Evolutionary conservation across 2,329 filamentous ascomycete species (phyloP), one percentile per base, ranked within the genome.

Genomic region (Trichoderma pleuroti): DNA sequence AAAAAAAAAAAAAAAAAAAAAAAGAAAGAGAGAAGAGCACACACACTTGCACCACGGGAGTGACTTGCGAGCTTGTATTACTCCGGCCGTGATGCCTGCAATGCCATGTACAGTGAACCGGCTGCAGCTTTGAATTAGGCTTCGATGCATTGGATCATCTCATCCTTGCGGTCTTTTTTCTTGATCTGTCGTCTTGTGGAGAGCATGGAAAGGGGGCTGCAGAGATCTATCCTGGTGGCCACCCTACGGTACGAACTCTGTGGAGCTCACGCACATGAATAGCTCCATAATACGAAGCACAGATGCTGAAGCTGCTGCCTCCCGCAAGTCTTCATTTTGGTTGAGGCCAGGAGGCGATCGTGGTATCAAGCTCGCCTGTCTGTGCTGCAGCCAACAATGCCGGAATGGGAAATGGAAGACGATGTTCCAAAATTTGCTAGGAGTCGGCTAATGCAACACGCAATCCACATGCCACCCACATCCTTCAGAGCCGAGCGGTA

Each of bases 261-360:
- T 68, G 65, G 65, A 68, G 65, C 49, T 36, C 54, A 21, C 24
- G 34, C 65, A 56, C 65, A 68, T 52, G 62, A 65, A 59, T 59
- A 49, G 26, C 54, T 67, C 52, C 65, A 49, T 68, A 49, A 21
- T 49, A 49, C 39, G 42, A 10, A 49, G 46, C 46, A 32, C 63
- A 67, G 52, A 67, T 59, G 21, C 36, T 42, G 26, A 34, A 32
- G 52, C 34, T 46, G 52, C 4, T 68, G 36, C 54, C 52, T 59
- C 26, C 34, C 34, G 65, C 26, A 67, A 30, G 57, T 68, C 65
- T 42, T 68, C 65, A 68, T 68, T 61, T 61, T 36, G 28, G 16
- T n/a, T n/a, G 28, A 24, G 42, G 42, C 65, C 42, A 28, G 65
- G 65, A 68, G 54, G 28, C 46, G 56, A 60, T 59, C 26, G 54